Percentiles rank a stretch among this genome's conserved stretches.
phyloP scores from a whole-genome alignment of 75 land plant genomes.

The Cupressus sempervirens region DNA sequence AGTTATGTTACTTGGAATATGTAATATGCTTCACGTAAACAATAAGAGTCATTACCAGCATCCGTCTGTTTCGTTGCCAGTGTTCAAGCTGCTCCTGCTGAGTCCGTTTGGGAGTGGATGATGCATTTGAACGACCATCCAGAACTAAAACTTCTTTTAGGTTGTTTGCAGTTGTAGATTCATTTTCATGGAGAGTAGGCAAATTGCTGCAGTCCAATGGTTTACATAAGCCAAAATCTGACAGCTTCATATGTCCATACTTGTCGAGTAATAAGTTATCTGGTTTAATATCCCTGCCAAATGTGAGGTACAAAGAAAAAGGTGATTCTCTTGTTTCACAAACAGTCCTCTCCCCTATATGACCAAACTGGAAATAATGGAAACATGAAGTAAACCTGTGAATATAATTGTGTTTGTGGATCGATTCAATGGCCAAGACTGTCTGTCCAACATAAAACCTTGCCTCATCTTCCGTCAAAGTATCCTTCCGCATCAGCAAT shows the following conservation, averaged over 20 bases:
- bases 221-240: conserved; percentile 96
- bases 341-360: neutral
- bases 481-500: conserved; percentile 91
- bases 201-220: conserved; percentile 80
- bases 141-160: conserved; percentile 50
- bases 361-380: conserved; percentile 7
- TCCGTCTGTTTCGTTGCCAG: conserved; percentile 90
- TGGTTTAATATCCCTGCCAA: conserved; percentile 85
- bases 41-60: conserved; percentile 40
- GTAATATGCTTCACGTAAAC: neutral
- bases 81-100: conserved; percentile 90
- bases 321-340: conserved; percentile 5
- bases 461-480: conserved; percentile 87
- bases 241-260: conserved; percentile 87
- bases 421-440: conserved; percentile 91
- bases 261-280: conserved; percentile 87
- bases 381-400: conserved; percentile 56
- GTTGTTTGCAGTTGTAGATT: conserved; percentile 38
- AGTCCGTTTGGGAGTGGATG: conserved; percentile 59
- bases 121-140: conserved; percentile 48
- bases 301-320: neutral
- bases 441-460: conserved; percentile 93
- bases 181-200: conserved; percentile 71
- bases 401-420: conserved; percentile 92
- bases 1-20: neutral